Conservation (phyloP, 2,329 filamentous ascomycete genomes). For the Myriangium duriaei region DNA sequence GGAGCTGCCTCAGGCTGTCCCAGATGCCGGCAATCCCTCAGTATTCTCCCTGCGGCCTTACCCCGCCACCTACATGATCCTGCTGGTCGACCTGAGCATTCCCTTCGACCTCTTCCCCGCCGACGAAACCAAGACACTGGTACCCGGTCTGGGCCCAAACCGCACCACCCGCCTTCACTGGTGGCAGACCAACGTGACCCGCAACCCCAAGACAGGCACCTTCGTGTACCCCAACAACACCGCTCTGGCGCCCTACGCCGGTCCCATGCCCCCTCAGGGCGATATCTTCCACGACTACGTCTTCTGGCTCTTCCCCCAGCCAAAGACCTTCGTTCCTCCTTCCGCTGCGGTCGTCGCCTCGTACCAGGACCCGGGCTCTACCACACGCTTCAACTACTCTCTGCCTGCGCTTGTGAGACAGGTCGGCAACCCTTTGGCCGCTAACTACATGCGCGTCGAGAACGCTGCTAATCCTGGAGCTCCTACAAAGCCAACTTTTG, state of each 20-base stretch:
- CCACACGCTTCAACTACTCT: not conserved
- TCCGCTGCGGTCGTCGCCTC: conserved; percentile 3
- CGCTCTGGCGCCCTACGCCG: conserved; percentile 16
- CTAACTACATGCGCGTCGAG: not conserved
- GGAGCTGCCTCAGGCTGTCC: conserved; percentile 4
- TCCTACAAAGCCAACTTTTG: too few relatives aligned
- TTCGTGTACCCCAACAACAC: conserved; percentile 10
- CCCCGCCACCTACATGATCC: conserved; percentile 15
- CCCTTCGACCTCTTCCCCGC: conserved; percentile 13
- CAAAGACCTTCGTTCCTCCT: conserved; percentile 15
- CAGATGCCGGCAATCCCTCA: not conserved
- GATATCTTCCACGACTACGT: conserved; percentile 20
- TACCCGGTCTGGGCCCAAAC: conserved; percentile 15
- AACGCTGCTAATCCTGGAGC: not conserved
- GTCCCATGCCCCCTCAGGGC: conserved; percentile 16
- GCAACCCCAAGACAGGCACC: conserved; percentile 12
- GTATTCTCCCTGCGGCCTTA: not conserved
- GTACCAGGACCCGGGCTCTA: not conserved
- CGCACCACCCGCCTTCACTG: conserved; percentile 22
- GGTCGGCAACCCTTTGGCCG: not conserved
- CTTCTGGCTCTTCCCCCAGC: conserved; percentile 21
- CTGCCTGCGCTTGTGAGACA: not conserved
- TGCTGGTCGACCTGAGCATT: conserved; percentile 17
- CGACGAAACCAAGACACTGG: conserved; percentile 1
- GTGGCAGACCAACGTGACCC: conserved; percentile 18